Percentiles rank a stretch among this genome's conserved stretches.
Evolutionary conservation across 805 yeast species (phyloP).

Genomic region (Hanseniaspora taiwanica): DNA sequence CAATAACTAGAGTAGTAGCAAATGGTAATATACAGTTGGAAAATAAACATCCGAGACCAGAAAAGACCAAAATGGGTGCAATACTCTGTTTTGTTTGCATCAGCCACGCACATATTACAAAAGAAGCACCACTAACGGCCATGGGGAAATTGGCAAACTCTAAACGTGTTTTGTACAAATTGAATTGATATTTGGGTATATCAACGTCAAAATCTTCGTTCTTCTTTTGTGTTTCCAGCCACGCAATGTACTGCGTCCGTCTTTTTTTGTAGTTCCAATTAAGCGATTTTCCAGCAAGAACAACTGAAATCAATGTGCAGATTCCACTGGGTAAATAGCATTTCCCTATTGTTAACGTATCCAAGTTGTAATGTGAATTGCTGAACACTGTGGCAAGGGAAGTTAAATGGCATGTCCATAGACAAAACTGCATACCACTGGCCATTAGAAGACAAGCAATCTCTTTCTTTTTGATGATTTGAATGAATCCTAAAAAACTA

Average conservation of each 20-base stretch:
- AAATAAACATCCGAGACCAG: slow-evolving; percentile 45
- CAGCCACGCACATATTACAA: slow-evolving; percentile 63
- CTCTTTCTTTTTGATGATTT: slow-evolving; percentile 30
- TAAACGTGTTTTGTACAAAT: slow-evolving; percentile 43
- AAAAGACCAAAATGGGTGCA: slow-evolving; percentile 43
- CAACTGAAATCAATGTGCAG: slow-evolving; percentile 48
- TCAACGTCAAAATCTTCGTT: slow-evolving; percentile 13
- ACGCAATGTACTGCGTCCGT: slow-evolving; percentile 11
- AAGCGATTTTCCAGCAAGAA: slow-evolving; percentile 42
- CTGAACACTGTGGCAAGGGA: slow-evolving; percentile 42
- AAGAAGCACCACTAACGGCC: slow-evolving; percentile 25
- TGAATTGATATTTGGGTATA: slow-evolving; percentile 27
- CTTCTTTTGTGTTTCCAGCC: slow-evolving; percentile 13
- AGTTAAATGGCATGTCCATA: slow-evolving; percentile 60
- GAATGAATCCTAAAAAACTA: slow-evolving; percentile 28
- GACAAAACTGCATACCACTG: slow-evolving; percentile 47
- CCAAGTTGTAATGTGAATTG: slow-evolving; percentile 34
- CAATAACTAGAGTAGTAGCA: slow-evolving; percentile 59
- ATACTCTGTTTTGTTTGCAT: slow-evolving; percentile 33
- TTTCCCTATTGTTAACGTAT: slow-evolving; percentile 48
- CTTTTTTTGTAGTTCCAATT: slow-evolving; percentile 29
- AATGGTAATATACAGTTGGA: slow-evolving; percentile 45
- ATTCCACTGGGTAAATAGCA: slow-evolving; percentile 67
- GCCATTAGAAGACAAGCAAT: slow-evolving; percentile 40
- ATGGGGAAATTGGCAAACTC: slow-evolving; percentile 33